phyloP scores from a whole-genome alignment of 495 filamentous ascomycete species.

The Aspergillus ellipticus region DNA sequence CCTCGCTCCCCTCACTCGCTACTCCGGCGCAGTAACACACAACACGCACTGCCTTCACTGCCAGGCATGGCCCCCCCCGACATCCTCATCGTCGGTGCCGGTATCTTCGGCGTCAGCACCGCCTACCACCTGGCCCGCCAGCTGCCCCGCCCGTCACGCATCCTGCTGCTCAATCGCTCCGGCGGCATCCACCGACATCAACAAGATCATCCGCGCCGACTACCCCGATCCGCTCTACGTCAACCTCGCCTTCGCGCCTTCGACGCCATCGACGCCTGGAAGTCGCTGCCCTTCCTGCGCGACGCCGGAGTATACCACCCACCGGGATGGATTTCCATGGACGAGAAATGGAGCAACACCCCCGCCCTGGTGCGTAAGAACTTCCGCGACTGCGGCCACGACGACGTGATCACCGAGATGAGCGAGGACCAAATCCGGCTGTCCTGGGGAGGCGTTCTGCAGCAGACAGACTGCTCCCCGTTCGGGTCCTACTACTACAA shows the following conservation, averaged over 20 bases:
- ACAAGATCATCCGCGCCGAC: slow-evolving; percentile 35
- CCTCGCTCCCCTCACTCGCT: no score
- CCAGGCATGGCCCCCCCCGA: neutral
- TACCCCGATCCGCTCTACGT: slow-evolving; percentile 32
- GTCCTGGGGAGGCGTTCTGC: slow-evolving; percentile 29
- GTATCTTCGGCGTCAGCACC: slow-evolving; percentile 42
- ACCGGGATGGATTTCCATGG: slow-evolving; percentile 36
- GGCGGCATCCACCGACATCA: slow-evolving; percentile 32
- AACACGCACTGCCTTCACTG: neutral
- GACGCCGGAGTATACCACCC: slow-evolving; percentile 25
- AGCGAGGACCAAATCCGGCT: slow-evolving; percentile 25
- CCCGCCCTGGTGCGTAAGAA: slow-evolving; percentile 21
- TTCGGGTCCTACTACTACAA: slow-evolving; percentile 36
- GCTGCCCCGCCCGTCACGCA: slow-evolving; percentile 19
- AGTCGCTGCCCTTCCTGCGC: slow-evolving; percentile 20
- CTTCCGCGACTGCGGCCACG: slow-evolving; percentile 22
- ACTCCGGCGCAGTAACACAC: neutral
- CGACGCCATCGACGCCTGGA: slow-evolving; percentile 31
- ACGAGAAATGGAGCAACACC: slow-evolving; percentile 25
- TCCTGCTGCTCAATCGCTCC: slow-evolving; percentile 34
- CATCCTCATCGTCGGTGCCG: slow-evolving; percentile 40
- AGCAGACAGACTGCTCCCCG: slow-evolving; percentile 20
- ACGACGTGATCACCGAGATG: slow-evolving; percentile 20
- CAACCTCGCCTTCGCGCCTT: slow-evolving; percentile 25
- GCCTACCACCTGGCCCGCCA: slow-evolving; percentile 38